phyloP scores from a whole-genome alignment of 148 eudicot species.

The Rhododendron ferrugineum region DNA sequence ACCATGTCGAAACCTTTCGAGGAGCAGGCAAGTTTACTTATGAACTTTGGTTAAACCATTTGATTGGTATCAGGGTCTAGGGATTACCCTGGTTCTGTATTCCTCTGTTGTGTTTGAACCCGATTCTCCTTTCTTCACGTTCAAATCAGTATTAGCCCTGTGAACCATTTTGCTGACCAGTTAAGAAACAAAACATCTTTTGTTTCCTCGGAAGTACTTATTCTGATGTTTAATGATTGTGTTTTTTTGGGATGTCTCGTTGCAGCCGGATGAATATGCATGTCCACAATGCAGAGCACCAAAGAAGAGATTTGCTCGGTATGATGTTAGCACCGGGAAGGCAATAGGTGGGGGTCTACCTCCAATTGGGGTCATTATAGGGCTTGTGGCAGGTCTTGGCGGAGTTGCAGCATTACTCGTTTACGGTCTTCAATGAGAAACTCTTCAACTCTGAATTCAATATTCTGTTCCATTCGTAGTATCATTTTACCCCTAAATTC shows the following conservation, averaged over 20 bases:
- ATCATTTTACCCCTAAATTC: neutral
- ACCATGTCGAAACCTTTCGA: slow-evolving; percentile 71
- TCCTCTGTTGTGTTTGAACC: neutral
- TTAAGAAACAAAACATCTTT: neutral
- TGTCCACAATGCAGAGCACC: slow-evolving; percentile 97
- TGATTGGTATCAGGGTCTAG: neutral
- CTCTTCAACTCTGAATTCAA: neutral
- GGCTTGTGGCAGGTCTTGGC: slow-evolving; percentile 74
- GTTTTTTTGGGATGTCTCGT: neutral
- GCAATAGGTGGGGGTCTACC: slow-evolving; percentile 80
- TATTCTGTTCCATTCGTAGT: neutral
- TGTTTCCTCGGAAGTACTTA: neutral
- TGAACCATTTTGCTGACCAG: neutral
- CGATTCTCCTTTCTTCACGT: neutral
- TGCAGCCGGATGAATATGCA: slow-evolving; percentile 75
- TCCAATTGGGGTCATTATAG: slow-evolving; percentile 84
- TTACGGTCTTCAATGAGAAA: slow-evolving; percentile 77
- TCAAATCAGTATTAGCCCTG: neutral
- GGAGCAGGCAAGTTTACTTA: slow-evolving; percentile 60
- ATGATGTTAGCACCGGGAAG: slow-evolving; percentile 83
- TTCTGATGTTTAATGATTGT: neutral
- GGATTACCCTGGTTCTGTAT: neutral
- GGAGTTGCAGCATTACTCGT: slow-evolving; percentile 82
- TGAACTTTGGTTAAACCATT: neutral
- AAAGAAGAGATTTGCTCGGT: slow-evolving; percentile 88